Conservation (phyloP, 331 rosid species). For the Quercus tomentella region DNA sequence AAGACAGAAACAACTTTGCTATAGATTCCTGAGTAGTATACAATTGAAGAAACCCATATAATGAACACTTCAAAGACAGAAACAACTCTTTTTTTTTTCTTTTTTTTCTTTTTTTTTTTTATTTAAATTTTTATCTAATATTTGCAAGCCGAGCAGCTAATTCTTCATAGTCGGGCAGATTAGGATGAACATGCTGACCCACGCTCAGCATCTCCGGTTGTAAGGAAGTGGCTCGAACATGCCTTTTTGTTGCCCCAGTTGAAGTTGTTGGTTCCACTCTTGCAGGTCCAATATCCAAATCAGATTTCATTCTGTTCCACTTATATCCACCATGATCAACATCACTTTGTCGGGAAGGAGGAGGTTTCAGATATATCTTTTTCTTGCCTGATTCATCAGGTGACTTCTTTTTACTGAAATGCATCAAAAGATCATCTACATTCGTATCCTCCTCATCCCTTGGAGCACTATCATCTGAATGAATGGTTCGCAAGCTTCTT, state of each 20-base stretch:
- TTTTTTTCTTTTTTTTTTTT: not conserved
- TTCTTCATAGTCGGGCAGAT: conserved; percentile 77
- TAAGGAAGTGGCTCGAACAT: conserved; percentile 32
- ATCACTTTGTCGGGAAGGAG: not conserved
- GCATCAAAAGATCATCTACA: conserved; percentile 50
- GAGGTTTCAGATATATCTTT: conserved; percentile 4
- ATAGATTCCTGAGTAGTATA: not conserved
- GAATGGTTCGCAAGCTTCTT: not conserved
- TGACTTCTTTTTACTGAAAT: conserved; percentile 40
- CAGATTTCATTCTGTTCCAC: conserved; percentile 17
- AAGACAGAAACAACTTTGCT: not conserved
- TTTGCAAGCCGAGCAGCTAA: conserved; percentile 64
- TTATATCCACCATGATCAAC: not conserved
- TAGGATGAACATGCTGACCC: conserved; percentile 53
- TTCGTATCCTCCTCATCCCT: conserved; percentile 36
- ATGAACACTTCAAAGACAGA: not conserved
- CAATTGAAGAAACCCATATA: not conserved
- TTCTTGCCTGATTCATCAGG: conserved; percentile 24
- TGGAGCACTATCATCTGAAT: not conserved
- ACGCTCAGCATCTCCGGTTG: conserved; percentile 33
- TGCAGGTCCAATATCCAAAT: not conserved
- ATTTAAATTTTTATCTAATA: conserved; percentile 15
- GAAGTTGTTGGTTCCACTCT: conserved; percentile 30
- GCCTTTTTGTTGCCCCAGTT: conserved; percentile 7
- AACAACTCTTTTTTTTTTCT: no score